These are phyloP conservation scores for Phytophthora citricola DNA, from an alignment of 352 stramenopile genomes.

Conservation along the genomic window DNA sequence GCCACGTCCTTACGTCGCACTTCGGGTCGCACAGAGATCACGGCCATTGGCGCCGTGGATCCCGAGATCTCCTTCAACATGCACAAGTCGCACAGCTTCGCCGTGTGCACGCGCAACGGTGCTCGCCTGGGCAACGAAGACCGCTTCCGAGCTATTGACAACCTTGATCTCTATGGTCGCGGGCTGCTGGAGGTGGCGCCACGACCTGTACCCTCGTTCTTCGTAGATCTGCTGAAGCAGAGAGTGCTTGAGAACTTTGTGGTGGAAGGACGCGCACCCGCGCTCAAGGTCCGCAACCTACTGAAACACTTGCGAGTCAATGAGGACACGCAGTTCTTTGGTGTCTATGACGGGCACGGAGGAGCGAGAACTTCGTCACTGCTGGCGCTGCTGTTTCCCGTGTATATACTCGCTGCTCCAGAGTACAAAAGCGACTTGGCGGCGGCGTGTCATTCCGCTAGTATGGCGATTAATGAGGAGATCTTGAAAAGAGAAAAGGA, in stretches of 20 bases:
- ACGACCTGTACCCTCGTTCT: constrained; percentile 19
- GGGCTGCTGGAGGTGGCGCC: constrained; percentile 55
- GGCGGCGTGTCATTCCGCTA: constrained; percentile 51
- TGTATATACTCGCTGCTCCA: constrained; percentile 68
- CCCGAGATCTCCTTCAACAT: constrained; percentile 57
- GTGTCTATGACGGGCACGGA: constrained; percentile 82
- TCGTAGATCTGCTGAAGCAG: constrained; percentile 40
- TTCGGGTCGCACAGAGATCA: constrained; percentile 6
- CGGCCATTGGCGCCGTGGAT: constrained; percentile 49
- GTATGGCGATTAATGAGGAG: constrained; percentile 69
- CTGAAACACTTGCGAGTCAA: constrained; percentile 29
- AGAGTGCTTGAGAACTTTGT: constrained; percentile 60
- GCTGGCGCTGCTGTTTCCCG: constrained; percentile 66
- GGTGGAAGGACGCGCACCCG: constrained; percentile 42
- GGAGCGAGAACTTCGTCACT: constrained; percentile 65
- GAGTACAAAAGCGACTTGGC: constrained; percentile 55
- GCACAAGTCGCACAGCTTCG: constrained; percentile 37
- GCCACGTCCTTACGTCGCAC: constrained; percentile 12
- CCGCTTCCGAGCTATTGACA: constrained; percentile 71
- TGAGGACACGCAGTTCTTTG: constrained; percentile 68
- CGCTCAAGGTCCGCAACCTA: constrained; percentile 48
- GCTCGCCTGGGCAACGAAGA: constrained; percentile 69
- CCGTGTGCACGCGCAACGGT: constrained; percentile 53
- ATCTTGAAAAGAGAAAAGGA: constrained; percentile 62
- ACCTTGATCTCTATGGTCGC: constrained; percentile 67